Evolutionary conservation across 73 alveolate species (phyloP).

Genomic region (Diophrys sp.): DNA sequence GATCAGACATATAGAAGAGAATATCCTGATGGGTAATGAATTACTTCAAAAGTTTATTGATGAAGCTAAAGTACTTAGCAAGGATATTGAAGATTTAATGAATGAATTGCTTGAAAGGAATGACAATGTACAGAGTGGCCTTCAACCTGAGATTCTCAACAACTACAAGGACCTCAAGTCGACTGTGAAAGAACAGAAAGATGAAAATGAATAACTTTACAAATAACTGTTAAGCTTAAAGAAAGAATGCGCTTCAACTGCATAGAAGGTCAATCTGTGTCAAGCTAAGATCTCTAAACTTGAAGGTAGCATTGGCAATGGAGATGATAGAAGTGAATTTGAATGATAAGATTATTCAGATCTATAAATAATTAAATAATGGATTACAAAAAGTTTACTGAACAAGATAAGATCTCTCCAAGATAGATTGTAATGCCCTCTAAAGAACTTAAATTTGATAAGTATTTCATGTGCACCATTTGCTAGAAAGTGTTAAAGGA

Average conservation of each 20-base stretch:
- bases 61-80: constrained; percentile 1
- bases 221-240: no score
- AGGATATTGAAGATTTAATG: constrained; percentile 4
- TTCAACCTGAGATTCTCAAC: no score
- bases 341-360: no score
- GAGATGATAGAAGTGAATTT: no score
- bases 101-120: not conserved
- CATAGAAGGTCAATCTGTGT: no score
- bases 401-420: not conserved
- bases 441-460: not conserved
- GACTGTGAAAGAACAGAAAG: no score
- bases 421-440: not conserved
- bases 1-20: not conserved
- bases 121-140: not conserved
- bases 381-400: not conserved
- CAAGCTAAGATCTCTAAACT: no score
- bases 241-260: no score
- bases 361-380: no score
- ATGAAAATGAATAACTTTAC: no score
- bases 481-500: not conserved
- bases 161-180: no score
- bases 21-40: not conserved
- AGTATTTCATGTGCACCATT: constrained; percentile 7
- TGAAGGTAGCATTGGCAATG: no score
- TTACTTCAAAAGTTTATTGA: not conserved